Conservation (phyloP, 805 yeast species). For the Wickerhamia fluorescens region DNA sequence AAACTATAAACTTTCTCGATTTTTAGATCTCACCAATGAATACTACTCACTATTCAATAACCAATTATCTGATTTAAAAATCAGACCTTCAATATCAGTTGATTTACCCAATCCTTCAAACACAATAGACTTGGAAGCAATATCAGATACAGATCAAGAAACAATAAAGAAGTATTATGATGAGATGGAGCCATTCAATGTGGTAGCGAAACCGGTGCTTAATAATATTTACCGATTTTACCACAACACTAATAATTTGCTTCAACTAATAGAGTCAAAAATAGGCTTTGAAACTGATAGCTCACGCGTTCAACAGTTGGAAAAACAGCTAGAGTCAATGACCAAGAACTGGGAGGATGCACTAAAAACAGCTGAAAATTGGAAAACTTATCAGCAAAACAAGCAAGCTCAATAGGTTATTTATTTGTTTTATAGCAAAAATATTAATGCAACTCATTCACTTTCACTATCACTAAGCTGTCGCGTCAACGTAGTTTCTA, state of each 20-base stretch:
- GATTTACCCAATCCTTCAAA: constrained; percentile 26
- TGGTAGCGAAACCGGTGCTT: constrained; percentile 26
- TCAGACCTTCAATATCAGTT: constrained; percentile 3
- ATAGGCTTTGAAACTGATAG: constrained; percentile 6
- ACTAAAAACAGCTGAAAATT: constrained; percentile 29
- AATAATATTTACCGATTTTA: constrained; percentile 28
- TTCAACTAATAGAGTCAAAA: constrained; percentile 4
- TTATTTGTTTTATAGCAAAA: too few species aligned
- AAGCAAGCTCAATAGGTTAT: not conserved
- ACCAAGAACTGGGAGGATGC: constrained; percentile 35
- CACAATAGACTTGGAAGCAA: constrained; percentile 18
- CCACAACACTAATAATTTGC: constrained; percentile 17
- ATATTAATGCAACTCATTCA: too few species aligned
- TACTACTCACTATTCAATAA: constrained; percentile 23
- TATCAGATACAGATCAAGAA: constrained; percentile 9
- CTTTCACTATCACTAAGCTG: too few species aligned
- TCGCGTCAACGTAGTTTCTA: constrained; percentile 28
- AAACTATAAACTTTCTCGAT: constrained; percentile 28
- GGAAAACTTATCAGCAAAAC: constrained; percentile 19
- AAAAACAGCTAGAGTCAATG: constrained; percentile 26
- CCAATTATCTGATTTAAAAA: constrained; percentile 15
- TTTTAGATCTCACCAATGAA: constrained; percentile 19
- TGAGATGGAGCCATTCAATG: constrained; percentile 31
- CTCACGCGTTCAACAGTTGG: constrained; percentile 13
- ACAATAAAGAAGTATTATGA: constrained; percentile 14